Evolutionary conservation across 345 rosid genomes (phyloP).

Genomic region (Gossypium bickii): DNA sequence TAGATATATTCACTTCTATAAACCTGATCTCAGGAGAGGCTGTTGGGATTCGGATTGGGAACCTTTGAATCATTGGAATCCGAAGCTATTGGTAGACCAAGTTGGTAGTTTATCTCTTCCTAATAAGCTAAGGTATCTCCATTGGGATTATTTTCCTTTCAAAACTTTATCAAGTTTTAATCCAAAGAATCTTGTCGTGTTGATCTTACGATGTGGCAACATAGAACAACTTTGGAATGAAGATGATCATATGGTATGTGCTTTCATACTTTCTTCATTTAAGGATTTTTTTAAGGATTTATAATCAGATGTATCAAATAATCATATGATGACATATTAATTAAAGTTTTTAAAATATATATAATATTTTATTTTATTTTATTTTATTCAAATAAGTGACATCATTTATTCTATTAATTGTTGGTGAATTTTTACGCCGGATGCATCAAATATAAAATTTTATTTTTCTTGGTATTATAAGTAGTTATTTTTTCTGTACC

Average conservation of each 20-base stretch:
- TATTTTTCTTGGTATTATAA: not conserved
- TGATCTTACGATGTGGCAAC: not conserved
- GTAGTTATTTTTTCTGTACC: not conserved
- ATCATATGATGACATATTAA: too few relatives aligned
- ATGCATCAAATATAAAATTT: not conserved
- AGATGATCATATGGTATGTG: not conserved
- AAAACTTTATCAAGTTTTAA: not conserved
- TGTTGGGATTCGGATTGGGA: too few relatives aligned
- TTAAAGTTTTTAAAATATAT: too few relatives aligned
- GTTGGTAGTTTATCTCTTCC: not conserved
- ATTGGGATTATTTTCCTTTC: constrained; percentile 29
- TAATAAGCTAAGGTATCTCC: constrained; percentile 25
- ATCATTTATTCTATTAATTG: too few relatives aligned
- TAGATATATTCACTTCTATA: constrained; percentile 8
- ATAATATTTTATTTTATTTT: too few relatives aligned
- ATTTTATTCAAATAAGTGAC: too few relatives aligned
- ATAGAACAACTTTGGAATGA: not conserved
- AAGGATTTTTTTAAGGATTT: too few relatives aligned
- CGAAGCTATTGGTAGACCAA: not conserved
- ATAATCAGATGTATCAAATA: not conserved
- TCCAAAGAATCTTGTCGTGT: not conserved
- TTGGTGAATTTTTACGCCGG: too few relatives aligned
- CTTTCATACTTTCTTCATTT: not conserved
- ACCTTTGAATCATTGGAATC: too few relatives aligned
- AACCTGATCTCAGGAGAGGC: too few relatives aligned